These are phyloP conservation scores for Coemansia sp. DNA, from an alignment of 192 early-diverging fungal species.

Conservation along the genomic window DNA sequence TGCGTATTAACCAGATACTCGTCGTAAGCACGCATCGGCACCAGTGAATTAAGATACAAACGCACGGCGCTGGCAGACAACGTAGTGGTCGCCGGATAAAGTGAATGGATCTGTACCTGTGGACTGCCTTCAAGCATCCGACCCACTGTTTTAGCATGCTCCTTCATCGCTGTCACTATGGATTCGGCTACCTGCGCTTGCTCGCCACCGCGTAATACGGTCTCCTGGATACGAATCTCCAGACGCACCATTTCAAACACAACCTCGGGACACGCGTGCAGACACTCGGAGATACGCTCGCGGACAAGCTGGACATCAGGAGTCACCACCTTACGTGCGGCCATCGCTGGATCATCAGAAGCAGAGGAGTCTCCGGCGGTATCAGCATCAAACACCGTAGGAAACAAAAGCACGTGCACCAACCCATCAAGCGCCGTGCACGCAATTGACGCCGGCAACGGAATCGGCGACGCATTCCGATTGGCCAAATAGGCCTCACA, in stretches of 20 bases:
- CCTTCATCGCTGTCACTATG: slow-evolving; percentile 36
- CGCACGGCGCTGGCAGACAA: slow-evolving; percentile 56
- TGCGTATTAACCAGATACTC: slow-evolving; percentile 54
- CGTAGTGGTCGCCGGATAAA: slow-evolving; percentile 45
- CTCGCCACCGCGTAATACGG: slow-evolving; percentile 50
- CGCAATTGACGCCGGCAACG: background rate
- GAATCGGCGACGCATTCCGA: slow-evolving; percentile 1
- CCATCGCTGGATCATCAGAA: background rate
- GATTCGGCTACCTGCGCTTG: slow-evolving; percentile 53
- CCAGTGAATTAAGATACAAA: slow-evolving; percentile 53
- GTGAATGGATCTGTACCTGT: slow-evolving; percentile 34
- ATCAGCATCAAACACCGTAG: slow-evolving; percentile 70
- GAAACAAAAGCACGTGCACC: slow-evolving; percentile 67
- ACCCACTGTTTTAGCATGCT: slow-evolving; percentile 21
- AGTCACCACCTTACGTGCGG: slow-evolving; percentile 13
- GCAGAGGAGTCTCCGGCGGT: slow-evolving; percentile 1
- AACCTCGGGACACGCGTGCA: slow-evolving; percentile 32
- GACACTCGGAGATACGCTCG: slow-evolving; percentile 39
- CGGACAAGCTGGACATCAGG: slow-evolving; percentile 35
- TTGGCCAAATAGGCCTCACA: slow-evolving; percentile 41
- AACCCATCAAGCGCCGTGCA: slow-evolving; percentile 52
- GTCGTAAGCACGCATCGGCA: slow-evolving; percentile 53
- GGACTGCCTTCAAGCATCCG: slow-evolving; percentile 13
- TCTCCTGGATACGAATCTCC: slow-evolving; percentile 51
- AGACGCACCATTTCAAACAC: slow-evolving; percentile 55